Evolutionary conservation across 2,329 filamentous ascomycete genomes (phyloP).

Genomic region (Ascochyta pisi): DNA sequence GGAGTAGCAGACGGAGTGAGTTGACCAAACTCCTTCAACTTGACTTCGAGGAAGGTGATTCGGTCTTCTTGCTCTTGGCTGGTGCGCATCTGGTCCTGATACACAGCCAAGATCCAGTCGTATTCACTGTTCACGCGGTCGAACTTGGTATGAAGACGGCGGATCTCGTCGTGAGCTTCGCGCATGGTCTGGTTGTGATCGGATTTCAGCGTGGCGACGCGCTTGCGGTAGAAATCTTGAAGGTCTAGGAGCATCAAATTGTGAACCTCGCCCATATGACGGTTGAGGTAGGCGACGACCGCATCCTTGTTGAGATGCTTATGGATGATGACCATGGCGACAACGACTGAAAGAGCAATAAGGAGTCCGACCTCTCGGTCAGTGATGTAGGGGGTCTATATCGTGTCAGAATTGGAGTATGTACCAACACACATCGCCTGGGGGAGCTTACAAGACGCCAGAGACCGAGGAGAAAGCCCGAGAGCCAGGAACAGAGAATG

Average conservation of each 20-base stretch:
- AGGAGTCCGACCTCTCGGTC: background rate
- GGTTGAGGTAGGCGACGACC: conserved; percentile 9
- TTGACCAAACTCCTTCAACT: conserved; percentile 30
- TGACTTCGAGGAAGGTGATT: conserved; percentile 39
- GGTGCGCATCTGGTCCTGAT: conserved; percentile 23
- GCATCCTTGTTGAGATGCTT: conserved; percentile 1
- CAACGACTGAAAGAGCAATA: conserved; percentile 8
- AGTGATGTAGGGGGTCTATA: background rate
- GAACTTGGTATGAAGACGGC: conserved; percentile 9
- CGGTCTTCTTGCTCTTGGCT: conserved; percentile 36
- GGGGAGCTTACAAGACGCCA: background rate
- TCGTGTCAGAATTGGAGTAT: background rate
- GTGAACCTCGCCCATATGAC: conserved; percentile 6
- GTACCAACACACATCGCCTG: too few relatives aligned
- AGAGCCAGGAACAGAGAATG: background rate
- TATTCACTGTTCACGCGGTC: conserved; percentile 21
- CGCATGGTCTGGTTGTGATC: conserved; percentile 6
- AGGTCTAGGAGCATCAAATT: conserved; percentile 11
- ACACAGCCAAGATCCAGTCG: conserved; percentile 20
- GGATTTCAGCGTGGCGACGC: conserved; percentile 9
- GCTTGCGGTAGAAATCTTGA: conserved; percentile 18
- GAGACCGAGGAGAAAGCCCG: background rate
- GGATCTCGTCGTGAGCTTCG: conserved; percentile 11
- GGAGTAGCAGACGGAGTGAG: background rate
- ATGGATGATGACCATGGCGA: conserved; percentile 1